Percentiles rank a stretch among this genome's conserved stretches.
Conservation (phyloP, 176 grass and related monocot species). For the Pontederia crassipes region DNA sequence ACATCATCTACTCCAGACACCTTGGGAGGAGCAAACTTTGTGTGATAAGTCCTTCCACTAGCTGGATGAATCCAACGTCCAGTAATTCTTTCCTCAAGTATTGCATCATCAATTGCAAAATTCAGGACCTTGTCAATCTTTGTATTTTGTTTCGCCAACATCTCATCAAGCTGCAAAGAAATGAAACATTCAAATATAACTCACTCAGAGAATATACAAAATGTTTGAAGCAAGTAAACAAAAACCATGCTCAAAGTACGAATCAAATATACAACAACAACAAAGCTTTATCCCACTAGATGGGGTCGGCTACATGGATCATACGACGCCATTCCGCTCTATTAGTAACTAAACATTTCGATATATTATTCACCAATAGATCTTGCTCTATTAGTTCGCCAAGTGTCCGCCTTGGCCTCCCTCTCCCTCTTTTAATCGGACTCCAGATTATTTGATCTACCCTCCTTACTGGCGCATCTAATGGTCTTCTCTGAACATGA, state of each 20-base stretch:
- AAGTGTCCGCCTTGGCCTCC: no score
- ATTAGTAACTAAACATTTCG: no score
- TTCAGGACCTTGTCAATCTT: slow-evolving; percentile 91
- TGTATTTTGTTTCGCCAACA: slow-evolving; percentile 69
- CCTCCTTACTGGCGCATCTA: no score
- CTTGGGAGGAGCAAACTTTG: slow-evolving; percentile 92
- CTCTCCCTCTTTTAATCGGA: no score
- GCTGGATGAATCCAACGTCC: slow-evolving; percentile 83
- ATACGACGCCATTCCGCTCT: no score
- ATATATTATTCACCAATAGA: no score
- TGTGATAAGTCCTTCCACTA: slow-evolving; percentile 89
- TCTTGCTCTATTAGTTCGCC: no score
- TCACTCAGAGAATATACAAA: not conserved
- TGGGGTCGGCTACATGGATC: no score
- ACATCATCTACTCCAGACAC: slow-evolving; percentile 76
- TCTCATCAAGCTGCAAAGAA: slow-evolving; percentile 61
- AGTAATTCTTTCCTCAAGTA: slow-evolving; percentile 94
- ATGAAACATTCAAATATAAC: not conserved
- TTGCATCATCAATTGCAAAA: slow-evolving; percentile 80
- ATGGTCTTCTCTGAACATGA: no score
- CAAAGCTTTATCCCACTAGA: no score
- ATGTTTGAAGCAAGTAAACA: not conserved
- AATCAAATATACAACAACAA: not conserved
- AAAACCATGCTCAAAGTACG: not conserved
- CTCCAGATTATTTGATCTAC: no score